phyloP scores from a whole-genome alignment of 164 flowering plant species.

The Nymphaea colorata region DNA sequence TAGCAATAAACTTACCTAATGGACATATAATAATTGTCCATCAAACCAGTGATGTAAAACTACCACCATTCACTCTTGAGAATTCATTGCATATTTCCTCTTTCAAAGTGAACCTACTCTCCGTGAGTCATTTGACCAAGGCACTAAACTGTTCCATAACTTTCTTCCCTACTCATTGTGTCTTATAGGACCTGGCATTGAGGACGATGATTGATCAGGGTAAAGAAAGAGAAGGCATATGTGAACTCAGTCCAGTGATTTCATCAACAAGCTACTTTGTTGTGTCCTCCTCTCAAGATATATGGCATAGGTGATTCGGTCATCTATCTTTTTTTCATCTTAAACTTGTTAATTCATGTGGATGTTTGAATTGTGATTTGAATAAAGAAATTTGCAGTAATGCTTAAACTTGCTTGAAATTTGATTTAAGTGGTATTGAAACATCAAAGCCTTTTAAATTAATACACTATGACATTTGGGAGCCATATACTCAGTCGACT shows the following conservation, averaged over 20 bases:
- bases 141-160: neutral
- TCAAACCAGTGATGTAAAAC: neutral
- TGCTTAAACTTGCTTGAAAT: too few relatives aligned
- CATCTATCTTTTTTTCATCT: too few relatives aligned
- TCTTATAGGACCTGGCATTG: neutral
- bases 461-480: neutral
- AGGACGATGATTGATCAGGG: neutral
- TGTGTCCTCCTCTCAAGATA: too few relatives aligned
- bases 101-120: neutral
- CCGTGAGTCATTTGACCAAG: neutral
- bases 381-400: too few relatives aligned
- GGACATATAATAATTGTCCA: neutral
- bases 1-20: neutral
- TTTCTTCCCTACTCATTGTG: neutral
- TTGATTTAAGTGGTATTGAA: too few relatives aligned
- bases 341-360: too few relatives aligned
- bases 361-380: too few relatives aligned
- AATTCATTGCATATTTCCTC: neutral
- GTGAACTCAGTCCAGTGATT: neutral
- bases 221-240: neutral
- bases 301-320: too few relatives aligned
- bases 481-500: neutral
- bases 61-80: neutral
- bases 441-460: neutral
- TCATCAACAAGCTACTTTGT: too few relatives aligned